Base-by-base conservation (phyloP, 1,284 basidiomycete genomes). In the Trametes sp. region DNA sequence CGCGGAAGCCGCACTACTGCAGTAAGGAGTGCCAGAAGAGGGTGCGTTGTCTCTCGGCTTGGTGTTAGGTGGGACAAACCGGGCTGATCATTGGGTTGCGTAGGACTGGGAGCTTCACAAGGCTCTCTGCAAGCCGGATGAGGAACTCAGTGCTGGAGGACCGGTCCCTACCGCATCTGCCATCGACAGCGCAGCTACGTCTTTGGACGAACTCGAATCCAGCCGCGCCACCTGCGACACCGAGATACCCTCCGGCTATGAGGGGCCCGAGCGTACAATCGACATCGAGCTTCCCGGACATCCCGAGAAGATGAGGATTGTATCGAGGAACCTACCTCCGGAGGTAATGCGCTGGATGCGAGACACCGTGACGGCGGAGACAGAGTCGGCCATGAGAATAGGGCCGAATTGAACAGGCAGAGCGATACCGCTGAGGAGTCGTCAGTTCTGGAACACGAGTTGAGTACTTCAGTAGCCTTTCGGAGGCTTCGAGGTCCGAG, bases 11-110 rank as follows among this genome's bases (percentile, higher is more conserved):
- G 36, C 50, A 42, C 14, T 59, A 52, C 35, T 57, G 44, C 31
- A 38, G 42, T 35, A 63, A 53, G 54, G 53, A 64, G 26, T 67
- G 57, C 29, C 65, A 67, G 60, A 59, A 56, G 48, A 49, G 41
- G 45, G 52, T 60, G n/a, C n/a, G n/a, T 26, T 26, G 5, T n/a
- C 8, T n/a, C 29, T 26, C 26, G 36, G 2, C 10, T 14, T 54
- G n/a, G n/a, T n/a, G n/a, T n/a, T n/a, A n/a, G n/a, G n/a, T n/a
- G n/a, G n/a, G n/a, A n/a, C n/a, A n/a, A n/a, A n/a, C n/a, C n/a
- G n/a, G n/a, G n/a, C n/a, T 33, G 31, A 5, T 33, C 31, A 33
- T 11, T 33, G 31, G 6, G 11, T 11, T 11, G 5, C 11, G 26
- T 31, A 63, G 62, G 54, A 59, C 31, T 59, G 57, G 57, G 38